Percentiles rank a stretch among this genome's conserved stretches.
Conservation (phyloP, 768 basidiomycete species). For the Hericium rajendrae region DNA sequence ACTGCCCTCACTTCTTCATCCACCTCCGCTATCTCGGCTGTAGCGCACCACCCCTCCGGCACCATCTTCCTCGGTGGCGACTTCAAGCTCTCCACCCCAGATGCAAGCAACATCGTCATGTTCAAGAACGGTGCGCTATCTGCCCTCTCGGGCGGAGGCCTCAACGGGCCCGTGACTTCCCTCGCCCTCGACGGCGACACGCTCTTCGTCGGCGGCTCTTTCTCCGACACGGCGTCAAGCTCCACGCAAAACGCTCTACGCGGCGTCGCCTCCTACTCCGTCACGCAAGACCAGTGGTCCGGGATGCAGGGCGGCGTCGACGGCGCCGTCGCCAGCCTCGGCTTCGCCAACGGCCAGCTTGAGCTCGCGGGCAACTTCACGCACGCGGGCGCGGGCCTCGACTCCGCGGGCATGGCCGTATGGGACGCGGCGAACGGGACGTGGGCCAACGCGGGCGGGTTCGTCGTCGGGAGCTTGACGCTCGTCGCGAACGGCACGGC, state of each 20-base stretch:
- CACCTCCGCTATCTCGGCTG: conserved; percentile 37
- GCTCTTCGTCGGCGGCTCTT: conserved; percentile 83
- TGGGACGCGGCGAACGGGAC: conserved; percentile 53
- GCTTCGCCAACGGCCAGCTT: conserved; percentile 38
- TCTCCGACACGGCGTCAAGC: conserved; percentile 54
- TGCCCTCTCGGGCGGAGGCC: conserved; percentile 51
- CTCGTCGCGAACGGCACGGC: conserved; percentile 61
- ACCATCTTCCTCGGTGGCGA: conserved; percentile 66
- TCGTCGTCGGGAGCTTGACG: conserved; percentile 60
- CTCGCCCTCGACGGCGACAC: conserved; percentile 51
- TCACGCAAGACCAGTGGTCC: conserved; percentile 55
- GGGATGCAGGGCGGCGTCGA: conserved; percentile 66
- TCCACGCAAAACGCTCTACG: conserved; percentile 43
- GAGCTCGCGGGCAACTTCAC: conserved; percentile 75
- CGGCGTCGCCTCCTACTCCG: conserved; percentile 65
- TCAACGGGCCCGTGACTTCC: conserved; percentile 71
- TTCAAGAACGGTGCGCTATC: conserved; percentile 52
- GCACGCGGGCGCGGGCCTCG: conserved; percentile 25
- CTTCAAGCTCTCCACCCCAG: conserved; percentile 53
- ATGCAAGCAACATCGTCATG: conserved; percentile 59
- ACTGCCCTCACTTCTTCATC: conserved; percentile 27
- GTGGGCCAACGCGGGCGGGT: conserved; percentile 73
- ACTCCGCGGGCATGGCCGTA: conserved; percentile 55
- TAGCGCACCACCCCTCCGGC: conserved; percentile 59
- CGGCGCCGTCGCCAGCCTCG: conserved; percentile 60